Conservation (phyloP, 192 early-diverging fungal species). For the Mortierella antarctica region DNA sequence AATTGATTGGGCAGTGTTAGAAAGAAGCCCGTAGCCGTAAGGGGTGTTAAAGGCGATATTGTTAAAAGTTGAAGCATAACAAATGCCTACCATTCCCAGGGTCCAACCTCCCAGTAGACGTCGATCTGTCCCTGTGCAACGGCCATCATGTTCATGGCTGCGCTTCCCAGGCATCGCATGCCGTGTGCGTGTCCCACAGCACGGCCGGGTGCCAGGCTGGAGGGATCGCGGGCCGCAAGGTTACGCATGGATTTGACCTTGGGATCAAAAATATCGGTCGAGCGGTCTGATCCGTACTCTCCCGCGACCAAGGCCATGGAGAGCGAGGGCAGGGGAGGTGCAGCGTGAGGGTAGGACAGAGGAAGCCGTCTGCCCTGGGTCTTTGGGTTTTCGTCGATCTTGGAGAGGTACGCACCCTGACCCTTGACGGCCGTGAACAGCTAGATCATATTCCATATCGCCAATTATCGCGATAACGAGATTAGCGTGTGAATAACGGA, state of each 20-base stretch:
- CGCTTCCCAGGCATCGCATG: constrained; percentile 81
- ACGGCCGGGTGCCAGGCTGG: constrained; percentile 35
- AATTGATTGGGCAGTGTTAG: not conserved
- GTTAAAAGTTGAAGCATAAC: not conserved
- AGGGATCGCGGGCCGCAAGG: constrained; percentile 66
- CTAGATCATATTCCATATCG: constrained; percentile 3
- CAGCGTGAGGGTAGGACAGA: constrained; percentile 60
- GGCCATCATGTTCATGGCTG: constrained; percentile 79
- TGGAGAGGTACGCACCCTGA: constrained; percentile 71
- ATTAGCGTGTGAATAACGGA: not conserved
- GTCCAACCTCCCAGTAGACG: constrained; percentile 93
- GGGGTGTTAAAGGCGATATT: not conserved
- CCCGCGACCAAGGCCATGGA: constrained; percentile 78
- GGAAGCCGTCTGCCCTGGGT: constrained; percentile 68
- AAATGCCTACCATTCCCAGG: constrained; percentile 66
- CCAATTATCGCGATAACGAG: not conserved
- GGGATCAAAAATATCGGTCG: constrained; percentile 64
- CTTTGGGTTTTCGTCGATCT: constrained; percentile 46
- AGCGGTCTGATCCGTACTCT: constrained; percentile 87
- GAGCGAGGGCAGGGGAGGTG: constrained; percentile 71
- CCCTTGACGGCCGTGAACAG: constrained; percentile 67
- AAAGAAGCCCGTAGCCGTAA: not conserved
- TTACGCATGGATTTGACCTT: constrained; percentile 76
- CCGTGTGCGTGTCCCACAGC: constrained; percentile 71
- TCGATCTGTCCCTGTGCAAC: constrained; percentile 88